These are phyloP conservation scores for Xerocomus brunneocitrinus DNA, from an alignment of 768 basidiomycete species.

Conservation along the genomic window DNA sequence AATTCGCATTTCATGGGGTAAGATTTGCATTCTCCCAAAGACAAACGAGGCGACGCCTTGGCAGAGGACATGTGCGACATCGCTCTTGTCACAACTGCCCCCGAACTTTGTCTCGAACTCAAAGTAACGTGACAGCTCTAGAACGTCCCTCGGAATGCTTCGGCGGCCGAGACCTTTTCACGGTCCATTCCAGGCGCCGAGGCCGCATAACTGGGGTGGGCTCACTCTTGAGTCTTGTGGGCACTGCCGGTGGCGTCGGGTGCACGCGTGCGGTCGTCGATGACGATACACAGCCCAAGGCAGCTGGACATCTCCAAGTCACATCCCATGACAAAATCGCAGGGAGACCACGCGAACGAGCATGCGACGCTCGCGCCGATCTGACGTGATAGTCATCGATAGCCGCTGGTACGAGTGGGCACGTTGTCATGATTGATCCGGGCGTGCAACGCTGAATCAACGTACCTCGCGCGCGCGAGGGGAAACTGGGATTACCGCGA, in stretches of 20 bases:
- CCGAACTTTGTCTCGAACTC: background rate
- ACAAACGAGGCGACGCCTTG: background rate
- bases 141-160: background rate
- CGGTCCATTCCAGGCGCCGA: background rate
- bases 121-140: background rate
- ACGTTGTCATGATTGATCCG: background rate
- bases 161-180: background rate
- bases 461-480: background rate
- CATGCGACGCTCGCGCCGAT: background rate
- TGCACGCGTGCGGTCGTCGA: background rate
- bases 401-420: background rate
- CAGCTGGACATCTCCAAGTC: background rate
- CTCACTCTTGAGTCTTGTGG: background rate
- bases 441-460: background rate
- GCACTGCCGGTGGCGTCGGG: background rate
- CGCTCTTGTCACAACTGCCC: background rate
- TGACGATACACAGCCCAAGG: background rate
- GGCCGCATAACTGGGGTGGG: background rate
- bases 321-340: background rate
- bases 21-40: background rate
- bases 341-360: background rate
- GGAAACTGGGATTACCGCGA: background rate
- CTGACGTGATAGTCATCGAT: background rate
- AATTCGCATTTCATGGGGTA: conserved; percentile 7
- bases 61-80: background rate